Percentiles rank a stretch among this genome's conserved stretches.
Conservation (phyloP, 2,329 filamentous ascomycete species). For the Ceratocystis variospora region DNA sequence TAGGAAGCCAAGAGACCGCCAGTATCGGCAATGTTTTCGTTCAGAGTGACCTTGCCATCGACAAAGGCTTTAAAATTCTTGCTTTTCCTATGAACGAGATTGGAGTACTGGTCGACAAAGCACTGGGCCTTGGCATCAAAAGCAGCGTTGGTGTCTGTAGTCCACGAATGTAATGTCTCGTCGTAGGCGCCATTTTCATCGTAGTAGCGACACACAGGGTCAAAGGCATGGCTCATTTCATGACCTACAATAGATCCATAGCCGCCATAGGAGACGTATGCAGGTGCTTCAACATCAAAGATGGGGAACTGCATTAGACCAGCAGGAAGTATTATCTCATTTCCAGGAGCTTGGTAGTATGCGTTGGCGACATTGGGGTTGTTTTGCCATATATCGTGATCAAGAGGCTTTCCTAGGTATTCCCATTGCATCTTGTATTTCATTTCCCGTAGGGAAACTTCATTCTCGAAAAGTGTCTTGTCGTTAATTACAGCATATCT, state of each 20-base stretch:
- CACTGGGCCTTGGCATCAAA: constrained; percentile 49
- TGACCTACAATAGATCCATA: constrained; percentile 55
- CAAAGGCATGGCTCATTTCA: constrained; percentile 57
- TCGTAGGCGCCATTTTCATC: constrained; percentile 51
- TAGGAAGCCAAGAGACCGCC: constrained; percentile 51
- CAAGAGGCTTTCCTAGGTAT: constrained; percentile 44
- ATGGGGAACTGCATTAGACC: constrained; percentile 57
- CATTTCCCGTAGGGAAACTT: constrained; percentile 37
- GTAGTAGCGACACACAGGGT: constrained; percentile 50
- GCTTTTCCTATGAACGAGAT: background rate
- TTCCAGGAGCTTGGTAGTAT: constrained; percentile 50
- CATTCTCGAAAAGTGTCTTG: constrained; percentile 44
- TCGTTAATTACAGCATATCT: constrained; percentile 36
- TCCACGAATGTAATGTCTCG: constrained; percentile 44
- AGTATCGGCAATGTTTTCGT: constrained; percentile 60
- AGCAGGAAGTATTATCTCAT: constrained; percentile 55
- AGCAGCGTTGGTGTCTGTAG: constrained; percentile 40
- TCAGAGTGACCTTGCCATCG: constrained; percentile 49
- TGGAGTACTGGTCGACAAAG: constrained; percentile 51
- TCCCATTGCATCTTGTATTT: constrained; percentile 39
- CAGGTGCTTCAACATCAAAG: constrained; percentile 48
- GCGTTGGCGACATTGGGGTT: constrained; percentile 50
- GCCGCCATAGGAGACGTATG: constrained; percentile 54
- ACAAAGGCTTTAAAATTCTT: constrained; percentile 40
- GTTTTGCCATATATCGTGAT: constrained; percentile 48